A percentile compares a stretch with the other conserved stretches of the same genome.
phyloP scores from a whole-genome alignment of 306 rosid genomes.

The Nissolia schottii region DNA sequence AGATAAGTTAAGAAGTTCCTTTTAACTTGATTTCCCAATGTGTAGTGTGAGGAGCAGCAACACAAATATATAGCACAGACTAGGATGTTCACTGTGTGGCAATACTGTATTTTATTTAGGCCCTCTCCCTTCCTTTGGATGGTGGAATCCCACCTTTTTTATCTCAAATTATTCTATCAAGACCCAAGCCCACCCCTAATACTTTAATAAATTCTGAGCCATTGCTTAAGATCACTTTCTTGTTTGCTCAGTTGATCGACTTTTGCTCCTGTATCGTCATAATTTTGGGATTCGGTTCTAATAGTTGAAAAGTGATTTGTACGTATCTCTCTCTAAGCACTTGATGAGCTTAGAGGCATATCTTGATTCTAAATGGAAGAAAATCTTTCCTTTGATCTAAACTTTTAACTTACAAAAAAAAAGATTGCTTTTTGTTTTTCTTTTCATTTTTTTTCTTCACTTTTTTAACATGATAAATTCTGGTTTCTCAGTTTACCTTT shows the following conservation, averaged over 20 bases:
- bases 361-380: too few species aligned
- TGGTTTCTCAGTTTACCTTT: neutral
- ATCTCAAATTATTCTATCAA: slow-evolving; percentile 45
- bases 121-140: slow-evolving; percentile 18
- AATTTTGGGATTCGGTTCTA: too few species aligned
- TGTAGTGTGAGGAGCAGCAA: slow-evolving; percentile 30
- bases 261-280: too few species aligned
- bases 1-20: slow-evolving; percentile 49
- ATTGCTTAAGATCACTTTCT: slow-evolving; percentile 12
- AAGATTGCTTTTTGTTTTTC: neutral
- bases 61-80: slow-evolving; percentile 44
- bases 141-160: slow-evolving; percentile 55
- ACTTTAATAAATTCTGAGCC: slow-evolving; percentile 32
- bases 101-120: slow-evolving; percentile 21
- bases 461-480: neutral
- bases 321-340: too few species aligned
- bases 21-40: slow-evolving; percentile 40
- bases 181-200: slow-evolving; percentile 27
- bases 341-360: too few species aligned
- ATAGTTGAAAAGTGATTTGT: too few species aligned
- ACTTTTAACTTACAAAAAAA: too few species aligned
- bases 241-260: too few species aligned
- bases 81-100: slow-evolving; percentile 31
- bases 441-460: neutral
- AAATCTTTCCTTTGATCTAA: too few species aligned